Percentiles rank a stretch among this genome's conserved stretches.
These are phyloP conservation scores for Mortierella sp. DNA, from an alignment of 371 early-diverging fungal genomes.

Conservation along the genomic window DNA sequence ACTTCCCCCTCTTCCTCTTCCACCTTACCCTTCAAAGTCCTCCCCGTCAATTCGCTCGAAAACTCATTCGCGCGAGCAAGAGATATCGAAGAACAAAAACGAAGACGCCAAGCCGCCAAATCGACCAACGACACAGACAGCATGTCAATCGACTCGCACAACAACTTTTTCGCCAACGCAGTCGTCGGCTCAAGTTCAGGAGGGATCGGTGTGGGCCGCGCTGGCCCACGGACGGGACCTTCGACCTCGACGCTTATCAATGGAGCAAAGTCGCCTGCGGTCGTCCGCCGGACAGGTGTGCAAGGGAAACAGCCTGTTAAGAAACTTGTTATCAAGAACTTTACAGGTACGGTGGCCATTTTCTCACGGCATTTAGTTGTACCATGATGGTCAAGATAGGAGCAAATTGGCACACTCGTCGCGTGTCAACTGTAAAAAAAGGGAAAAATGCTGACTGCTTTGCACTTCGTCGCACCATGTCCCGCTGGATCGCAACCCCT, in stretches of 20 bases:
- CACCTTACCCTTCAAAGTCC: constrained; percentile 39
- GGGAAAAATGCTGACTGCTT: not conserved
- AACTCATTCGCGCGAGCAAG: constrained; percentile 56
- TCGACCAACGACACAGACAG: constrained; percentile 10
- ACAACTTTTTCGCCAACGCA: constrained; percentile 20
- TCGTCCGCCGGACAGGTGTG: constrained; percentile 50
- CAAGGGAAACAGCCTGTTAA: constrained; percentile 60
- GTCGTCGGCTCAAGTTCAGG: constrained; percentile 24
- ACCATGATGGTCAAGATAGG: not conserved
- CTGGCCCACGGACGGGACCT: constrained; percentile 27
- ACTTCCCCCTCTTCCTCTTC: constrained; percentile 20
- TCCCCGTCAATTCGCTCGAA: constrained; percentile 49
- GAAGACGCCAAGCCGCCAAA: constrained; percentile 29
- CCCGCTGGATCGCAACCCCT: constrained; percentile 4
- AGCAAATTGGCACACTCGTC: not conserved
- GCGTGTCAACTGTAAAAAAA: not conserved
- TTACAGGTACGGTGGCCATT: constrained; percentile 64
- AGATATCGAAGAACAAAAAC: constrained; percentile 46
- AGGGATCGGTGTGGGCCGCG: constrained; percentile 41
- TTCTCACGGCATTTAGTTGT: not conserved
- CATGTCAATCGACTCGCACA: constrained; percentile 43
- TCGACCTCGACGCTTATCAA: constrained; percentile 16
- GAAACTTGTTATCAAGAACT: constrained; percentile 74
- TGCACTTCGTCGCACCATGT: not conserved
- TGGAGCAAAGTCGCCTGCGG: constrained; percentile 27